Conservation (phyloP, 1,139 yeast species). For the Debaryomycetaceae sp. region DNA sequence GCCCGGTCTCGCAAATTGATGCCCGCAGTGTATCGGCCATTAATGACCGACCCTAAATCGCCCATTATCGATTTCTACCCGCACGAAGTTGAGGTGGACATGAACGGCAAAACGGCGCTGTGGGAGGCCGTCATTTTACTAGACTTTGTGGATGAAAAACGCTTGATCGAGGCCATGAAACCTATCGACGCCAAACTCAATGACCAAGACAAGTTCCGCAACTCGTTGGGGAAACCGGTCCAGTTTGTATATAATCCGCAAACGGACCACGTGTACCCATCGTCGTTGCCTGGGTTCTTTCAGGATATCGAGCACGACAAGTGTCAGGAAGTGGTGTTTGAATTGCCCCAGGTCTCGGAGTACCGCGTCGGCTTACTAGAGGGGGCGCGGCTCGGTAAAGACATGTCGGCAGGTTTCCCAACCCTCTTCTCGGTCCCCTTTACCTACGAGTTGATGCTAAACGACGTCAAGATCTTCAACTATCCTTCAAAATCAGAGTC, state of each 20-base stretch:
- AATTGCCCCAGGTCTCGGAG: slow-evolving; percentile 39
- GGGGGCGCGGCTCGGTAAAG: slow-evolving; percentile 61
- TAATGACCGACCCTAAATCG: slow-evolving; percentile 84
- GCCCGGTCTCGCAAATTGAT: slow-evolving; percentile 77
- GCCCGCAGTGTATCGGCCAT: slow-evolving; percentile 65
- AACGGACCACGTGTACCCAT: slow-evolving; percentile 52
- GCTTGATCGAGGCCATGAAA: slow-evolving; percentile 59
- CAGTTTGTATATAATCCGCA: slow-evolving; percentile 71
- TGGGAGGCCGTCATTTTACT: slow-evolving; percentile 99
- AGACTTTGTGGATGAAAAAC: slow-evolving; percentile 79
- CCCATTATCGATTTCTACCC: slow-evolving; percentile 92
- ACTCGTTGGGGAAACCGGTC: slow-evolving; percentile 61
- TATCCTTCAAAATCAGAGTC: slow-evolving; percentile 80
- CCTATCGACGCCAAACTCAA: slow-evolving; percentile 52
- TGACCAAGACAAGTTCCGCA: slow-evolving; percentile 63
- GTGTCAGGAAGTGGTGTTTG: slow-evolving; percentile 52
- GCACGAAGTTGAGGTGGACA: slow-evolving; percentile 73
- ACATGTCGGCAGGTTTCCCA: slow-evolving; percentile 85
- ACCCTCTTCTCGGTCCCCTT: slow-evolving; percentile 63
- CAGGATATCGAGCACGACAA: slow-evolving; percentile 69
- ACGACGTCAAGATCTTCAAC: slow-evolving; percentile 71
- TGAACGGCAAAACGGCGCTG: slow-evolving; percentile 89
- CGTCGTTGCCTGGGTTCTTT: slow-evolving; percentile 74
- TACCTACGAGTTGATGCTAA: slow-evolving; percentile 33
- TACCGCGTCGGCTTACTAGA: slow-evolving; percentile 50